Base-by-base conservation (phyloP, 2,329 filamentous ascomycete genomes). In the Pyricularia sp. region DNA sequence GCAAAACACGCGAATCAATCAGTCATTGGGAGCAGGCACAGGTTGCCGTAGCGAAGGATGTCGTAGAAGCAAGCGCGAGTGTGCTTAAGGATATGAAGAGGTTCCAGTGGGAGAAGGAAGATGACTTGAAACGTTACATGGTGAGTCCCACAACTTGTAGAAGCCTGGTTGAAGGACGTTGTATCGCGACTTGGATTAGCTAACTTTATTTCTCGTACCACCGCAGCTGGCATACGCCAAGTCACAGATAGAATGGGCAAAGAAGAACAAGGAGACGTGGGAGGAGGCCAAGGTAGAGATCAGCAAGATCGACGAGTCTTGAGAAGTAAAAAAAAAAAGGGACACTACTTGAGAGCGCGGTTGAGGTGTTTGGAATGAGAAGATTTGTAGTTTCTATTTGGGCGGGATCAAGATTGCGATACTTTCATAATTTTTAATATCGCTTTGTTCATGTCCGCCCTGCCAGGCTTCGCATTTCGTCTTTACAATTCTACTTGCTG, bases 101-200 rank as follows among this genome's bases (percentile, higher is more conserved):
- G 70, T 99, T 99, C 80, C 96, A 99, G 79, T 84, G 84, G 70
- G 94, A 98, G 80, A 99, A 99, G 79, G 96, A 99, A 80, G 93
- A 94, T 67, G 95, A 99, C 77, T 79, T 99, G 75, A 90, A 89
- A 76, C 88, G 92, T 71, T 98, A 98, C 78, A 99, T 99, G 95
- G 95, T 97, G 82, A 81, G 91, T 80, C 63, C 36, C 28, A 64
- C 66, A 30, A 36, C 72, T 70, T 70, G 3, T 2, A 3, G 26
- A 9, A 28, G 20, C 6, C 14, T 28, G 59, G 12, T 11, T 26
- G 26, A 36, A 12, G 25, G 26, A 63, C 3, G 59, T 17, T 12
- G 26, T 11, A 2, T 17, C 17, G 5, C 59, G 20, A 30, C 11
- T 23, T 26, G 59, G 9, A 30, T 17, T 26, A 70, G 61, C 71